These are phyloP conservation scores for Spiromastix sp. DNA, from an alignment of 2,329 filamentous ascomycete species.

Conservation along the genomic window DNA sequence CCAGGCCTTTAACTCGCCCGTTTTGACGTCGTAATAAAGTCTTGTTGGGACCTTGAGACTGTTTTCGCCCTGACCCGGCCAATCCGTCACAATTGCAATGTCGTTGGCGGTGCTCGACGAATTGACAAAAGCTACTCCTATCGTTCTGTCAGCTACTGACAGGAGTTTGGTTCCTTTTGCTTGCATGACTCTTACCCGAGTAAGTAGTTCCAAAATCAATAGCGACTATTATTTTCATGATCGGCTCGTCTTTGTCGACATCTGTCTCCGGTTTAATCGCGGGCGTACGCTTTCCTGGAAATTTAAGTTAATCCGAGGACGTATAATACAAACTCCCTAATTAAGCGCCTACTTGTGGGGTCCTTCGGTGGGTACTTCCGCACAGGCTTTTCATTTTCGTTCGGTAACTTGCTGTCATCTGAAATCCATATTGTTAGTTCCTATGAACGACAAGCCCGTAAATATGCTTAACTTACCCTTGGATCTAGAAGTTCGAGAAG, in stretches of 20 bases:
- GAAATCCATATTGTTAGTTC: too few relatives aligned
- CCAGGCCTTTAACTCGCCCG: slow-evolving; percentile 26
- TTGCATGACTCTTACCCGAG: slow-evolving; percentile 11
- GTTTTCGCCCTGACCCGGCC: slow-evolving; percentile 8
- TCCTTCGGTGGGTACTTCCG: too few relatives aligned
- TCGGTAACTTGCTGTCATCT: too few relatives aligned
- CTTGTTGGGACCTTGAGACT: slow-evolving; percentile 9
- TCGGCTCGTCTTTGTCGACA: neutral
- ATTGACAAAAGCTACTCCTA: slow-evolving; percentile 6
- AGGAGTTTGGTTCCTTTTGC: neutral
- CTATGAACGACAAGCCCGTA: too few relatives aligned
- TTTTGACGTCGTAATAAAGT: slow-evolving; percentile 8
- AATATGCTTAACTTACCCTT: too few relatives aligned
- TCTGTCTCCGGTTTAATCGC: slow-evolving; percentile 6
- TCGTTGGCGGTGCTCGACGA: neutral
- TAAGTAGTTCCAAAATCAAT: slow-evolving; percentile 16
- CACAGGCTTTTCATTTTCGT: too few relatives aligned
- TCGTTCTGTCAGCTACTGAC: neutral
- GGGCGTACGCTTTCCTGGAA: too few relatives aligned
- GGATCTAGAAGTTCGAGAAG: too few relatives aligned
- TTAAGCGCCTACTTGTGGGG: too few relatives aligned
- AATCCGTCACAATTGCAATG: slow-evolving; percentile 6
- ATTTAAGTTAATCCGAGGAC: too few relatives aligned
- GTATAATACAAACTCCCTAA: too few relatives aligned
- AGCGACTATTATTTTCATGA: slow-evolving; percentile 9